phyloP scores from a whole-genome alignment of 805 yeast species.

The Torulaspora indica region DNA sequence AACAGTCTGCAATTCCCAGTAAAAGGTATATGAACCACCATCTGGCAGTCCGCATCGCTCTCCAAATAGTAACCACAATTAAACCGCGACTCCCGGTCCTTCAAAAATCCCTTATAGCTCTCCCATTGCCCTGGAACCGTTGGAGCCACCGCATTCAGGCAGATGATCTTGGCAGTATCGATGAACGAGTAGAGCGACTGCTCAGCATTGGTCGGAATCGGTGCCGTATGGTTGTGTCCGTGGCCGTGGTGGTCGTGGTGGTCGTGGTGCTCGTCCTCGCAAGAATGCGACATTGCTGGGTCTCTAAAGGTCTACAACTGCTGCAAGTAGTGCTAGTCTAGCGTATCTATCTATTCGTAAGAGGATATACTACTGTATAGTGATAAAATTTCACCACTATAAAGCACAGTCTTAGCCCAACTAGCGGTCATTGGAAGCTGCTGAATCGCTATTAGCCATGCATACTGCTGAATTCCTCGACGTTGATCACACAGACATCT shows the following conservation, averaged over 20 bases:
- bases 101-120: slow-evolving; percentile 46
- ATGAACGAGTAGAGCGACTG: slow-evolving; percentile 64
- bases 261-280: slow-evolving; percentile 34
- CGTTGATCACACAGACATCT: slow-evolving; percentile 52
- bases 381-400: neutral
- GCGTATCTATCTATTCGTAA: neutral
- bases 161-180: slow-evolving; percentile 54
- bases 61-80: slow-evolving; percentile 44
- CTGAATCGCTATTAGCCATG: slow-evolving; percentile 32
- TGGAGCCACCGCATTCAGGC: slow-evolving; percentile 56
- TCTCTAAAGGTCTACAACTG: neutral
- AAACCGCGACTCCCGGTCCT: slow-evolving; percentile 46
- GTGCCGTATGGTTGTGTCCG: slow-evolving; percentile 47
- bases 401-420: neutral
- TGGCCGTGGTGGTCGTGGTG: slow-evolving; percentile 29
- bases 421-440: neutral
- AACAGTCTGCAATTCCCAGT: slow-evolving; percentile 68
- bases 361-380: neutral
- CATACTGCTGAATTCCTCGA: slow-evolving; percentile 71
- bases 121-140: slow-evolving; percentile 40
- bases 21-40: slow-evolving; percentile 75
- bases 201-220: slow-evolving; percentile 63
- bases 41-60: slow-evolving; percentile 78
- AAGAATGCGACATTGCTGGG: slow-evolving; percentile 30
- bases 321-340: neutral